These are phyloP conservation scores for Neurospora sp. DNA, from an alignment of 495 filamentous ascomycete species.

Conservation along the genomic window DNA sequence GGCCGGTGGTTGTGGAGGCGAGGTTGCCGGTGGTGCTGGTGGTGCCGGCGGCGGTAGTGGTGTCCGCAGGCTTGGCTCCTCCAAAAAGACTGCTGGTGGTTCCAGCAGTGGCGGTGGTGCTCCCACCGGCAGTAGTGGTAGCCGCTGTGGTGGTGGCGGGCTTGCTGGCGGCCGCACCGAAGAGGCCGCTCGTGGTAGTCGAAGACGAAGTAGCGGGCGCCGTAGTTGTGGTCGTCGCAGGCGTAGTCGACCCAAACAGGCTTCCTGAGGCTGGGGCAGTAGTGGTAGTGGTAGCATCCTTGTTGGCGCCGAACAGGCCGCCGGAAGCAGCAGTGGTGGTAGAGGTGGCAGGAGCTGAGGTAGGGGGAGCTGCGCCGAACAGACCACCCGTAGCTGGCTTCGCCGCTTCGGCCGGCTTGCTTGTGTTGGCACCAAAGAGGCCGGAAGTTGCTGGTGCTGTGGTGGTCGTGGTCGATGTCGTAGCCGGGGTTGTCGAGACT, in stretches of 20 bases:
- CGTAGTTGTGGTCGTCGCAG: conserved; percentile 9
- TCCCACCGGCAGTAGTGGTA: not conserved
- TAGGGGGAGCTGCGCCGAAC: not conserved
- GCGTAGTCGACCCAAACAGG: conserved; percentile 3
- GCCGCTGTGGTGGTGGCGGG: conserved; percentile 5
- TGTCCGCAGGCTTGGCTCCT: conserved; percentile 14
- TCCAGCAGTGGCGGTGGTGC: conserved; percentile 3
- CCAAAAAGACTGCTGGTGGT: conserved; percentile 21
- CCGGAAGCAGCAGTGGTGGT: not conserved
- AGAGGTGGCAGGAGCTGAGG: not conserved
- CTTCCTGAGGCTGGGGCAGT: not conserved
- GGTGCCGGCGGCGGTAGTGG: conserved; percentile 10
- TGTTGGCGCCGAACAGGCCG: conserved; percentile 2
- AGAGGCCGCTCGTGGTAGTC: conserved; percentile 6
- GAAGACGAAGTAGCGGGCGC: not conserved
- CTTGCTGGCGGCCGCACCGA: conserved; percentile 10
- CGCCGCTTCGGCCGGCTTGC: conserved; percentile 8
- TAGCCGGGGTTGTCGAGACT: conserved; percentile 10
- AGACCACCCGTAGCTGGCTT: not conserved
- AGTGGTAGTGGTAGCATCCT: not conserved
- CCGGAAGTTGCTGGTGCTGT: conserved; percentile 5
- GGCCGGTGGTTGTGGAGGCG: conserved; percentile 65
- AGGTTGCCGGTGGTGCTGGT: conserved; percentile 29
- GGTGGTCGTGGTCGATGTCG: conserved; percentile 3
- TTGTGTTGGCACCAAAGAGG: conserved; percentile 15